A percentile compares a stretch with the other conserved stretches of the same genome.
Conservation (phyloP, 441 rosid genomes). For the Aquilaria agallochum region DNA sequence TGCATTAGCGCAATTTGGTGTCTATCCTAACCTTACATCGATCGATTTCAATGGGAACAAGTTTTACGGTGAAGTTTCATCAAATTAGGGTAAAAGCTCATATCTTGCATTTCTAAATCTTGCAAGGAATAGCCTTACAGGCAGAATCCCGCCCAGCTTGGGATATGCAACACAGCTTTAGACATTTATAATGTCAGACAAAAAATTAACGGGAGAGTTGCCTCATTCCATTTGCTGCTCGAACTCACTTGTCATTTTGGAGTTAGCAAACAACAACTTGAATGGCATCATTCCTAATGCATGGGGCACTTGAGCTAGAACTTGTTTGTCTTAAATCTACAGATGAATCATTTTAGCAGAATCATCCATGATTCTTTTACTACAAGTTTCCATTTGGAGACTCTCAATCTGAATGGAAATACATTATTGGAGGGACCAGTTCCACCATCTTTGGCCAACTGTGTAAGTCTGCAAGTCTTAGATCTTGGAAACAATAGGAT, state of each 20-base stretch:
- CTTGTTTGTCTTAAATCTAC: not conserved
- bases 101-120: not conserved
- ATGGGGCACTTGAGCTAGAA: not conserved
- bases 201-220: constrained; percentile 5
- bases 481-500: no score
- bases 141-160: no score
- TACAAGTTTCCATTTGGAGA: no score
- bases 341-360: not conserved
- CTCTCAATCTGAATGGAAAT: no score
- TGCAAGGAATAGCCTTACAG: no score
- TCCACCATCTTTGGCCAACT: no score
- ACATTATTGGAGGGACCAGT: no score
- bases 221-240: constrained; percentile 1
- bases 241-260: not conserved
- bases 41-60: not conserved
- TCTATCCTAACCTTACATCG: constrained; percentile 10
- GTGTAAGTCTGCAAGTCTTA: no score
- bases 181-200: not conserved
- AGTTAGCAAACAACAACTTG: constrained; percentile 5
- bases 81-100: not conserved
- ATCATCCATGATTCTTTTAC: no score
- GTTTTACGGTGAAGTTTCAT: not conserved
- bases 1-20: no score
- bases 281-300: constrained; percentile 12
- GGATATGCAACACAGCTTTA: no score